Percentiles rank a stretch among this genome's conserved stretches.
These are phyloP conservation scores for Colletotrichum aenigma DNA, from an alignment of 2,329 filamentous ascomycete species.

Conservation along the genomic window DNA sequence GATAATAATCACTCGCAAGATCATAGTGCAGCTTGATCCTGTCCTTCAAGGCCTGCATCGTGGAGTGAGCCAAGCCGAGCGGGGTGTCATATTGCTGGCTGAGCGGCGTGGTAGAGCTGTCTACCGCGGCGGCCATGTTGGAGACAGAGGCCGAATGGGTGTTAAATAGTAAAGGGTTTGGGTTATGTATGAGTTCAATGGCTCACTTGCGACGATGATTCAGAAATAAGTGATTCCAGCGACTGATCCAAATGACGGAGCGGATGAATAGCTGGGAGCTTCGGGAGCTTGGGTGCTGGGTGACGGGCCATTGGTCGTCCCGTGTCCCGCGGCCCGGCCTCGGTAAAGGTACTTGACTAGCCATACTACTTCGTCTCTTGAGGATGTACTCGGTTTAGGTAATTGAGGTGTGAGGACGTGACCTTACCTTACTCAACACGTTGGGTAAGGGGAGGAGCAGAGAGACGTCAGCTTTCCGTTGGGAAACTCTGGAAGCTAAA, in stretches of 20 bases:
- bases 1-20: slow-evolving; percentile 65
- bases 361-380: background rate
- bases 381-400: background rate
- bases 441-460: background rate
- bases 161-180: background rate
- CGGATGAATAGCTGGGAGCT: background rate
- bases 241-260: background rate
- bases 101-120: slow-evolving; percentile 33
- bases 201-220: background rate
- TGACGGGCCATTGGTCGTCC: background rate
- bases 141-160: background rate
- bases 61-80: slow-evolving; percentile 47
- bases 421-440: background rate
- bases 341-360: background rate
- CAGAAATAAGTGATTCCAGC: background rate
- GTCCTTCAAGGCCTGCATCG: slow-evolving; percentile 57
- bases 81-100: slow-evolving; percentile 51
- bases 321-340: background rate
- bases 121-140: slow-evolving; percentile 6
- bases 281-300: background rate
- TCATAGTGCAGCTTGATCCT: slow-evolving; percentile 66
- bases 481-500: slow-evolving; percentile 5
- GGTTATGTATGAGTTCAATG: background rate
- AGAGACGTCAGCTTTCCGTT: slow-evolving; percentile 12
- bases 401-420: background rate